These are phyloP conservation scores for Artemisia tridentata DNA, from an alignment of 129 eudicot species.

Conservation along the genomic window DNA sequence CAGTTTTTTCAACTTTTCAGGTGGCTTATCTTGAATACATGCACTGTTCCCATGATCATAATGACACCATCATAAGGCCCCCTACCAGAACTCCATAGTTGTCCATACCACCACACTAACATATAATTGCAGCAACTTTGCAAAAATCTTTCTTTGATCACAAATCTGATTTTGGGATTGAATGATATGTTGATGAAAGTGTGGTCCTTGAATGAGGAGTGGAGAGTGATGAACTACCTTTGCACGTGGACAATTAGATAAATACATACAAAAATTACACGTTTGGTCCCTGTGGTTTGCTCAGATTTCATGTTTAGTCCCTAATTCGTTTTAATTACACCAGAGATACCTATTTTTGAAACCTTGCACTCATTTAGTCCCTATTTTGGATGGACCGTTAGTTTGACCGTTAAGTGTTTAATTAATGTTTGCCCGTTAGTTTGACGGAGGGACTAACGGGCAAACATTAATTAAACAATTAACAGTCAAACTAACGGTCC, in stretches of 20 bases:
- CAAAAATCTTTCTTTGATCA: conserved; percentile 11
- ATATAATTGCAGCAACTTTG: conserved; percentile 13
- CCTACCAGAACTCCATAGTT: conserved; percentile 18
- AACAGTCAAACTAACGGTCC: too few relatives aligned
- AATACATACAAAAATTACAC: conserved; percentile 29
- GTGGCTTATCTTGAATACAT: conserved; percentile 27
- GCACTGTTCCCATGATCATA: conserved; percentile 13
- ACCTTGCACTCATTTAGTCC: too few relatives aligned
- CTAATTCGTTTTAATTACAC: too few relatives aligned
- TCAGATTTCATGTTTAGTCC: too few relatives aligned
- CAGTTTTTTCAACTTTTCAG: conserved; percentile 30
- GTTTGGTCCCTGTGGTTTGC: too few relatives aligned
- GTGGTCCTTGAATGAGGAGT: conserved; percentile 26
- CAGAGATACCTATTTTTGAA: too few relatives aligned
- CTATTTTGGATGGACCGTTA: too few relatives aligned
- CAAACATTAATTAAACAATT: too few relatives aligned
- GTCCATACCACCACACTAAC: conserved; percentile 10
- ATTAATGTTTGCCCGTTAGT: too few relatives aligned
- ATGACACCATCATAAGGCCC: conserved; percentile 23
- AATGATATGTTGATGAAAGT: conserved; percentile 25
- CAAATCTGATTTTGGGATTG: conserved; percentile 8
- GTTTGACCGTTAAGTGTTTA: too few relatives aligned
- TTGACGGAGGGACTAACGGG: too few relatives aligned
- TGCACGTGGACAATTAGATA: conserved; percentile 34
- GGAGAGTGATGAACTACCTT: conserved; percentile 24